Evolutionary conservation across 345 rosid genomes (phyloP).

Genomic region (Brassica incana): DNA sequence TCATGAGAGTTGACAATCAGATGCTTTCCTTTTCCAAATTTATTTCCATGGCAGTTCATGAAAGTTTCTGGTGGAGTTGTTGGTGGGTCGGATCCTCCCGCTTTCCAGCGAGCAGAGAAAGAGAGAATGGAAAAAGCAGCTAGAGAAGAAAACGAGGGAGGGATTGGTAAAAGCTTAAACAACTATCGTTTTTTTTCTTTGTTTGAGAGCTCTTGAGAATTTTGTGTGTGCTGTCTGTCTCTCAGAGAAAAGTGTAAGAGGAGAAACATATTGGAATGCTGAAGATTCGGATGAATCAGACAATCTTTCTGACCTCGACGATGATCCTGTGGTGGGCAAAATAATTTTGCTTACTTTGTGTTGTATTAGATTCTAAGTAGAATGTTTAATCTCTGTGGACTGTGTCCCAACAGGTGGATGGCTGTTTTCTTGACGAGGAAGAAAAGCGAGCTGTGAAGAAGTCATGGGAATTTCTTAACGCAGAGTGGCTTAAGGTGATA

Average conservation of each 20-base stretch:
- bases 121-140: conserved; percentile 54
- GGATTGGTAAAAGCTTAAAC: conserved; percentile 32
- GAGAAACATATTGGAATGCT: background rate
- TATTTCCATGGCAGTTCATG: conserved; percentile 44
- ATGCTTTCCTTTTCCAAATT: background rate
- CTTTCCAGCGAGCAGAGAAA: conserved; percentile 80
- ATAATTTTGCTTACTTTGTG: background rate
- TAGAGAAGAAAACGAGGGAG: conserved; percentile 43
- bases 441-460: no score
- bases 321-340: conserved; percentile 59
- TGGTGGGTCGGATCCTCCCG: conserved; percentile 89
- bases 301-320: conserved; percentile 53
- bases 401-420: background rate
- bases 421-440: no score
- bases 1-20: background rate
- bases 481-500: no score
- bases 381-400: background rate
- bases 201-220: conserved; percentile 13
- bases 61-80: conserved; percentile 58
- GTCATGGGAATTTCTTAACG: no score
- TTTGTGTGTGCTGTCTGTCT: conserved; percentile 25
- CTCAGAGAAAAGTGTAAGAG: conserved; percentile 39
- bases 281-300: conserved; percentile 37
- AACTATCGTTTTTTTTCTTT: background rate
- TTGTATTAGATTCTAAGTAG: background rate